These are phyloP conservation scores for Ophiocytium majus DNA, from an alignment of 352 stramenopile species.

Conservation along the genomic window DNA sequence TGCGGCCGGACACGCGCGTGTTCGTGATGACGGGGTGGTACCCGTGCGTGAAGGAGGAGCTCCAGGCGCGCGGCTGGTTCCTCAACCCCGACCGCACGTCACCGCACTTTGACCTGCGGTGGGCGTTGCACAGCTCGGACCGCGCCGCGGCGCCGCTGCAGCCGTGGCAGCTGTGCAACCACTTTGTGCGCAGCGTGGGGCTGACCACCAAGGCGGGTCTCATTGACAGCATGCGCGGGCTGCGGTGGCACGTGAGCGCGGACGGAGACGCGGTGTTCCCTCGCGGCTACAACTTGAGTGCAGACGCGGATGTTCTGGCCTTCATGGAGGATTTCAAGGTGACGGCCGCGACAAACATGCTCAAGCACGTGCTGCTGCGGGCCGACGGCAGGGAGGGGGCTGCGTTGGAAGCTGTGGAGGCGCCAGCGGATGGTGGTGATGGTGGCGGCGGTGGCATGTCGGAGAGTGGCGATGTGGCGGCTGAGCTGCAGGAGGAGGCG, in stretches of 20 bases:
- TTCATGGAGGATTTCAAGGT: slow-evolving; percentile 86
- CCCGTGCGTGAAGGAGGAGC: slow-evolving; percentile 78
- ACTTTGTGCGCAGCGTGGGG: slow-evolving; percentile 80
- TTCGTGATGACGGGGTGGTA: slow-evolving; percentile 86
- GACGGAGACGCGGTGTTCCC: slow-evolving; percentile 78
- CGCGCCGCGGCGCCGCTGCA: slow-evolving; percentile 72
- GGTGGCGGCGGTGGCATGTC: no score
- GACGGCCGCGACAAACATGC: slow-evolving; percentile 71
- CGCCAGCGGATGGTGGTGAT: no score
- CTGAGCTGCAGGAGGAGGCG: no score
- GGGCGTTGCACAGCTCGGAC: slow-evolving; percentile 80
- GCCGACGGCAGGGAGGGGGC: slow-evolving; percentile 36
- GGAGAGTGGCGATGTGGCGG: no score
- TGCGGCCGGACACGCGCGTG: slow-evolving; percentile 65
- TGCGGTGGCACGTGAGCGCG: slow-evolving; percentile 74
- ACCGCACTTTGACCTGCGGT: slow-evolving; percentile 84
- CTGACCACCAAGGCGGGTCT: slow-evolving; percentile 85
- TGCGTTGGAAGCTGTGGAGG: no score
- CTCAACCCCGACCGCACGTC: slow-evolving; percentile 75
- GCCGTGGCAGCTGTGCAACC: slow-evolving; percentile 79
- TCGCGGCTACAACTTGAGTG: slow-evolving; percentile 79
- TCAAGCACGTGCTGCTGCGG: slow-evolving; percentile 65
- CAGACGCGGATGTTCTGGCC: slow-evolving; percentile 70
- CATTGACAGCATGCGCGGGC: slow-evolving; percentile 71
- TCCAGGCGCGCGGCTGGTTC: slow-evolving; percentile 80